Evolutionary conservation across 805 yeast species (phyloP), one percentile per base, ranked within the genome.

Genomic region (Debaryomyces tyrocola): DNA sequence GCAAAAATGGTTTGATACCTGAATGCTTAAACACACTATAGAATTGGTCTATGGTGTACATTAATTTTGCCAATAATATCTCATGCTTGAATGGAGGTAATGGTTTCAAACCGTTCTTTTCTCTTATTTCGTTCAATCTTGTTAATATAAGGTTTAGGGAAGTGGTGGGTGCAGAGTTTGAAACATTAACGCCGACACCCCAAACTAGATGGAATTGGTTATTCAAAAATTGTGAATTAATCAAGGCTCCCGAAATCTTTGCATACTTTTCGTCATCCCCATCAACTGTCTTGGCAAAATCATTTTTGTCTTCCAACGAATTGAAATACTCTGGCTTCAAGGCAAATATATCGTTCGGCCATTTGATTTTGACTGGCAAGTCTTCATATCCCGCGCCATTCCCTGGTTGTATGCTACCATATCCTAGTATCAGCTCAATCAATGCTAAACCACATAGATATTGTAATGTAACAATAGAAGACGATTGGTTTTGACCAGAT

Each of bases 301-400:
- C 62, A 28, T 68, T 52, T 39, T 65, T 64, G 21, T 69, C 74
- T 11, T 61, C 52, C 9, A 66, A 20, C 12, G 49, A 45, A 44
- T 53, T 50, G 54, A 63, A 76, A 52, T 69, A 78, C 44, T 82
- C 83, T 0, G 96, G 95, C 45, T 80, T 82, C 55, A 82, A 62
- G 4, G 85, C 82, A 60, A 89, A 94, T 11, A 94, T 69, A 64
- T 94, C 99, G 62, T 94, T 94, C 1, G 99, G 99, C 99, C 99
- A 94, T 62, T 94, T 94, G 49, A 94, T 77, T 42, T 82, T 77
- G 12, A 92, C 74, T 0, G 96, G 97, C 54, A 94, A 66, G 39
- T 82, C 85, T 17, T 82, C 84, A 60, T 84, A 89, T 0, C 87
- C 90, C 0, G 68, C 65, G 1, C 74, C 73, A 6, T 50, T 41